Conservation (phyloP, 257 asterid species). For the Solanum etuberosum region DNA sequence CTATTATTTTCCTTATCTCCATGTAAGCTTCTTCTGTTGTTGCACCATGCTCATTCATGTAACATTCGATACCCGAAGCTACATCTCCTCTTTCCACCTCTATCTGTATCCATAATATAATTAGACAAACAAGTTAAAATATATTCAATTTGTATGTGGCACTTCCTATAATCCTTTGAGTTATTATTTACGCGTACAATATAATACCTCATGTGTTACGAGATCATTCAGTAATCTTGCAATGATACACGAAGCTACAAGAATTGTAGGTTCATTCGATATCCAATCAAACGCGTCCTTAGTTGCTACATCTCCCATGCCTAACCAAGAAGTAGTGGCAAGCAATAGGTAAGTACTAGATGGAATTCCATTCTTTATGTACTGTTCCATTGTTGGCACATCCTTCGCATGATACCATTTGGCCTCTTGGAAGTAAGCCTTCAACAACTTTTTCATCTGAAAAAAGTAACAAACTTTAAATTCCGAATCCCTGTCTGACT, state of each 20-base stretch:
- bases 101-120: not conserved
- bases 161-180: not conserved
- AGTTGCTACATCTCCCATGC: not conserved
- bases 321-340: constrained; percentile 1
- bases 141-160: not conserved
- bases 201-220: not conserved
- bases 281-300: constrained; percentile 20
- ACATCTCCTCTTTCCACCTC: not conserved
- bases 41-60: not conserved
- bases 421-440: constrained; percentile 18
- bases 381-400: not conserved
- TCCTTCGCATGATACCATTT: constrained; percentile 4
- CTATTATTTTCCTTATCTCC: not conserved
- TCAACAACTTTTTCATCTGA: constrained; percentile 15
- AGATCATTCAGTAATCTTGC: constrained; percentile 24
- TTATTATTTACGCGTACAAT: not conserved
- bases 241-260: constrained; percentile 7
- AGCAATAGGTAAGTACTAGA: not conserved
- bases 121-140: not conserved
- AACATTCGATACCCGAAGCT: not conserved
- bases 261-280: constrained; percentile 7
- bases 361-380: constrained; percentile 10
- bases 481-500: not conserved
- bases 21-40: not conserved
- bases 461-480: not conserved